Evolutionary conservation across 208 protist genomes (phyloP), one percentile per base, ranked within the genome.

Genomic region (Porcisia hertigi): DNA sequence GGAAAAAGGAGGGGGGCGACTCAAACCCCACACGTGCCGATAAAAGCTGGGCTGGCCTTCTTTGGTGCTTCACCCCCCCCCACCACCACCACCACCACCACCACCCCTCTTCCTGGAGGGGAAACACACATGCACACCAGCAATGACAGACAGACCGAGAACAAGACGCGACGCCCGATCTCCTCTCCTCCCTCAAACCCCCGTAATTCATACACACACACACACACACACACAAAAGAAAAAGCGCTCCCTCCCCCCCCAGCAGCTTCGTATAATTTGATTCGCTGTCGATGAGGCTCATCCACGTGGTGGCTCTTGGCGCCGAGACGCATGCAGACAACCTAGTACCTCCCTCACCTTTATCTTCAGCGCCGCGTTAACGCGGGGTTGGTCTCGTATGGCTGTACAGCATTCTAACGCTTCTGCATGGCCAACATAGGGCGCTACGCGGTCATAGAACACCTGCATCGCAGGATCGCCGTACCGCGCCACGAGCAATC

Each of bases 351-450:
- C 77, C 30, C 84, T 73, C 64, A 93, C 83, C 47, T 77, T 69
- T 69, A 86, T 67, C 75, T 92, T 95, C 78, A 92, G 78, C 34
- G 76, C 76, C 18, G 85, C 81, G 25, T 82, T 89, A 20, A 95
- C 82, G 14, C 81, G 82, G 25, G 85, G 66, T 57, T 87, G 71
- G 47, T 89, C 85, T 23, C 88, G 88, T 30, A 95, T 65, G 0
- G 73, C 81, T 14, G 74, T 73, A 41, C 90, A 90, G 76, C 90
- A 88, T 9, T 82, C 79, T 59, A 84, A 65, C 34, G 86, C 85
- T 65, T 83, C 76, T n/a, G 81, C 83, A 23, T 69, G 83, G 8
- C 87, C 83, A 3, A 87, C 69, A 77, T 77, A 77, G 65, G 76
- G 75, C 9, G 49, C 71, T 5, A 95, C 62, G 9, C 72, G 49